Conservation (phyloP, 148 eudicot species). For the Rhododendron kiyosumense region DNA sequence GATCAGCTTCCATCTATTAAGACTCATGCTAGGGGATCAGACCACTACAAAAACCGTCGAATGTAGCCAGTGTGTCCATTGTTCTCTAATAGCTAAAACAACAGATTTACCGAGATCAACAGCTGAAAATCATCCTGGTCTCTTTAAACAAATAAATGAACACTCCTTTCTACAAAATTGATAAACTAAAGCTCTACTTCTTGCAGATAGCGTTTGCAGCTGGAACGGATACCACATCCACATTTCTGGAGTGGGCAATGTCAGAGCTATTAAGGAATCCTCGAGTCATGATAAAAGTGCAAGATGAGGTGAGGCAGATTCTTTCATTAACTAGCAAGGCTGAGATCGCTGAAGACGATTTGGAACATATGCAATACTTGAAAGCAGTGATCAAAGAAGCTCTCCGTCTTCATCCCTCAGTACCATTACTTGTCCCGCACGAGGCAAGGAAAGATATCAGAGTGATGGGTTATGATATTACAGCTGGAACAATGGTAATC, state of each 20-base stretch:
- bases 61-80: not conserved
- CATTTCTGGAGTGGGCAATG: constrained; percentile 2
- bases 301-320: not conserved
- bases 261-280: constrained; percentile 1
- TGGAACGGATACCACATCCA: not conserved
- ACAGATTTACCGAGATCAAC: not conserved
- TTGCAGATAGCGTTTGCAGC: not conserved
- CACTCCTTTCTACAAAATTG: not conserved
- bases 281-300: not conserved
- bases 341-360: not conserved
- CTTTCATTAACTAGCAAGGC: not conserved
- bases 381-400: constrained; percentile 3
- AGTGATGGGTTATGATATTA: not conserved
- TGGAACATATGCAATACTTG: not conserved
- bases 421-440: not conserved
- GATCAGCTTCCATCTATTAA: not conserved
- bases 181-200: not conserved
- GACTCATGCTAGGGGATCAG: not conserved
- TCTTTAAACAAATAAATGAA: too few relatives aligned
- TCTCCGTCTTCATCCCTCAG: not conserved
- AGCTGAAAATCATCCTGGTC: not conserved
- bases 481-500: not conserved
- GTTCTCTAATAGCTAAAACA: not conserved
- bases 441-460: not conserved
- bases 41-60: not conserved